Conservation (phyloP, 2,329 filamentous ascomycete species). For the Fonsecaea nubica region DNA sequence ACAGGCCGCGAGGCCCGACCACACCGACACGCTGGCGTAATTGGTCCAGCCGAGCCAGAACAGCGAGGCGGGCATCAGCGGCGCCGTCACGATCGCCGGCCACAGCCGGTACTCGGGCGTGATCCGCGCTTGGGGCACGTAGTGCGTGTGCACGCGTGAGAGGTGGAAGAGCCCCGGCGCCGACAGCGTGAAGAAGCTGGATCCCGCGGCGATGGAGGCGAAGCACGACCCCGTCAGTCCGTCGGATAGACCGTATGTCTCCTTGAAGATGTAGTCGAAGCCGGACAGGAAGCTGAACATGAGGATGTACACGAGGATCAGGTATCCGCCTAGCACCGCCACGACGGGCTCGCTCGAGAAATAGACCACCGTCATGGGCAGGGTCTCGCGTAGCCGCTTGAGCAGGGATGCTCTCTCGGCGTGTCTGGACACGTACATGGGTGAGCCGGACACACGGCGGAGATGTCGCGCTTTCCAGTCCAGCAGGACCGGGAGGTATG, state of each 20-base stretch:
- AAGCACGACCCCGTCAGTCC: slow-evolving; percentile 56
- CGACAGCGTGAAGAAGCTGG: slow-evolving; percentile 47
- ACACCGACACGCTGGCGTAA: slow-evolving; percentile 54
- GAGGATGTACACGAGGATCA: slow-evolving; percentile 44
- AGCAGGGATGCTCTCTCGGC: not conserved
- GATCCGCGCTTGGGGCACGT: slow-evolving; percentile 5
- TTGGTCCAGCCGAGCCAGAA: slow-evolving; percentile 67
- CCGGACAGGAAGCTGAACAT: slow-evolving; percentile 52
- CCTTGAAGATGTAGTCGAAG: slow-evolving; percentile 59
- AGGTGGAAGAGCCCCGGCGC: slow-evolving; percentile 57
- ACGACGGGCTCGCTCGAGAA: slow-evolving; percentile 53
- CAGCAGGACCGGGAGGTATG: slow-evolving; percentile 16
- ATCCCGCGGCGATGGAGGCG: slow-evolving; percentile 53
- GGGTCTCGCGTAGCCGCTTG: not conserved
- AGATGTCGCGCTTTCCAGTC: slow-evolving; percentile 17
- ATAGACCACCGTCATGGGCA: slow-evolving; percentile 49
- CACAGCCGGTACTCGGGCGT: slow-evolving; percentile 61
- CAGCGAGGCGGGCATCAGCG: slow-evolving; percentile 57
- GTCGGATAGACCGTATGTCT: slow-evolving; percentile 55
- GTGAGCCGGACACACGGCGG: slow-evolving; percentile 29
- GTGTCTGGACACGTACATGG: slow-evolving; percentile 42
- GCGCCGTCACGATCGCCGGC: slow-evolving; percentile 59
- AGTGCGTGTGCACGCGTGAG: slow-evolving; percentile 43
- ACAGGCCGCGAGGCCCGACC: slow-evolving; percentile 59
- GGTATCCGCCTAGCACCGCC: slow-evolving; percentile 40